Evolutionary conservation across 2,329 filamentous ascomycete species (phyloP).

Genomic region (Cladosporium sp.): DNA sequence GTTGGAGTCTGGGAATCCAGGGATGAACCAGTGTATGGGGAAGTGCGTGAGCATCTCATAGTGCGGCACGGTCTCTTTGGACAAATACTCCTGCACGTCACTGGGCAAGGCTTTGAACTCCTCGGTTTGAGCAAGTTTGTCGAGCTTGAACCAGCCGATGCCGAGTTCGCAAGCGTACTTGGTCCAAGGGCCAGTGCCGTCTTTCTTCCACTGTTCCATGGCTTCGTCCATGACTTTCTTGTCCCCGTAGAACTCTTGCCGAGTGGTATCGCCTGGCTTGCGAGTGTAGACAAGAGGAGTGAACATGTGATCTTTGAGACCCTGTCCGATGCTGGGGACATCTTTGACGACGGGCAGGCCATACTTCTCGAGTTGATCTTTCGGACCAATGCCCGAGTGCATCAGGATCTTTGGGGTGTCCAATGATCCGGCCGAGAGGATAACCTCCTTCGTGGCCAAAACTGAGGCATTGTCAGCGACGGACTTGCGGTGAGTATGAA

Average conservation of each 20-base stretch:
- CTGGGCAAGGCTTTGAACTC: constrained; percentile 51
- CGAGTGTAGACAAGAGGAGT: constrained; percentile 6
- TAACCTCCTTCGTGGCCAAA: constrained; percentile 45
- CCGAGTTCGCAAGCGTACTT: constrained; percentile 2
- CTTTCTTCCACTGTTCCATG: constrained; percentile 6
- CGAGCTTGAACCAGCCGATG: constrained; percentile 39
- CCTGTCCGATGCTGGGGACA: background rate
- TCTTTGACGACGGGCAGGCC: constrained; percentile 2
- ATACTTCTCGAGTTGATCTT: constrained; percentile 37
- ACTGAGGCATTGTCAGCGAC: background rate
- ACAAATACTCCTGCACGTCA: constrained; percentile 42
- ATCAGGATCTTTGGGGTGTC: constrained; percentile 66
- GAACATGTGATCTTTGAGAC: constrained; percentile 8
- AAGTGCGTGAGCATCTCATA: constrained; percentile 51
- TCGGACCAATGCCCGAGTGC: constrained; percentile 64
- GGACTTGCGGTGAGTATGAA: too few species aligned
- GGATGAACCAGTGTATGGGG: constrained; percentile 25
- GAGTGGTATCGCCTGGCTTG: background rate
- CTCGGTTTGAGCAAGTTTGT: constrained; percentile 26
- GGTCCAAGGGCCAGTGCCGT: constrained; percentile 1
- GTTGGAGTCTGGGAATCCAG: constrained; percentile 2
- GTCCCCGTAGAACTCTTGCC: constrained; percentile 4
- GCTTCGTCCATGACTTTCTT: constrained; percentile 7
- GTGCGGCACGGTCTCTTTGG: constrained; percentile 50
- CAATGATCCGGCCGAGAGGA: constrained; percentile 66